Conservation (phyloP, 2,329 filamentous ascomycete species). For the Podosphaera fusca region DNA sequence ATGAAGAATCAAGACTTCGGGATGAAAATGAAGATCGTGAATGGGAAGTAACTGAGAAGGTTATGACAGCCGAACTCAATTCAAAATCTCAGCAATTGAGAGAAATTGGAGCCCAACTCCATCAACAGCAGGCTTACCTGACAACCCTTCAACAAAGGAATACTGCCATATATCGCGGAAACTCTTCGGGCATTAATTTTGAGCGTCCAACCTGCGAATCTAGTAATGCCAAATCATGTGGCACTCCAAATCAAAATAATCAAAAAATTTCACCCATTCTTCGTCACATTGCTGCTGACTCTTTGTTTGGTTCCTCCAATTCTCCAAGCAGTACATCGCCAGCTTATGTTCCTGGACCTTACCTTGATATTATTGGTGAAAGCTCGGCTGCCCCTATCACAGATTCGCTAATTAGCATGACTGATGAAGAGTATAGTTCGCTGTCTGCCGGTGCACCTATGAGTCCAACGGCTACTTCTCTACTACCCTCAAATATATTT, state of each 20-base stretch:
- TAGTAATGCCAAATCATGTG: constrained; percentile 17
- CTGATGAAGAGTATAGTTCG: constrained; percentile 37
- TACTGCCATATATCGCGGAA: constrained; percentile 13
- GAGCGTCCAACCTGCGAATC: constrained; percentile 10
- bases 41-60: constrained; percentile 14
- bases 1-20: constrained; percentile 20
- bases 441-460: constrained; percentile 44
- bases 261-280: constrained; percentile 16
- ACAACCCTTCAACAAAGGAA: constrained; percentile 8
- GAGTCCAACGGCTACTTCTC: constrained; percentile 51
- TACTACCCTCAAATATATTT: constrained; percentile 46
- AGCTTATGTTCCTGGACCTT: constrained; percentile 29
- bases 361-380: constrained; percentile 14
- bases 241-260: constrained; percentile 18
- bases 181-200: constrained; percentile 16
- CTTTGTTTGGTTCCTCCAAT: constrained; percentile 18
- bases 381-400: constrained; percentile 13
- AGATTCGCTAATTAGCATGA: constrained; percentile 22
- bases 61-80: constrained; percentile 10
- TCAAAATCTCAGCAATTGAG: constrained; percentile 7
- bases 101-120: constrained; percentile 9
- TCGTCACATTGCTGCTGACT: constrained; percentile 14
- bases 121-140: constrained; percentile 8
- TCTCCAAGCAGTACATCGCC: constrained; percentile 20
- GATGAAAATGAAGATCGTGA: constrained; percentile 14